Base-by-base conservation (phyloP, 768 basidiomycete species). In the Hygrocybe punicea region DNA sequence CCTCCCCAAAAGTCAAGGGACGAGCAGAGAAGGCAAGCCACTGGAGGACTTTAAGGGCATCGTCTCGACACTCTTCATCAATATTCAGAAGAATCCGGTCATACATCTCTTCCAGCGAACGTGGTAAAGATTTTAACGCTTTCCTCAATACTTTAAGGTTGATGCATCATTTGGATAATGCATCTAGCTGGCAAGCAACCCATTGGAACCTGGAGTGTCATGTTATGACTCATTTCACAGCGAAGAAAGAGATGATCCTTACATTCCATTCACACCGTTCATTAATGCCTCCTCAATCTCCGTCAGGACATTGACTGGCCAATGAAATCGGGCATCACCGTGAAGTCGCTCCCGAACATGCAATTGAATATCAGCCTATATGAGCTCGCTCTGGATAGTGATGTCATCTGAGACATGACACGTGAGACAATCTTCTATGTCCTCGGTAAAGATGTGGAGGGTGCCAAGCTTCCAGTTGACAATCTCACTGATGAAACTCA, bases 381-480 rank as follows among this genome's bases (percentile, higher is more conserved):
- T 25, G 16, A 36, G 25, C 7, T 55, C 57, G 11, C 16, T 16
- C 14, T 19, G 7, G 9, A 40, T 21, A 25, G 42, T n/a, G 42
- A 56, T 36, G 7, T 47, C 16, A 13, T 55, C 16, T 9, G 35
- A 5, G 48, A 54, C 47, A 17, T 34, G 40, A 24, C 8, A 37
- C 24, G 19, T 0, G 16, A 17, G 14, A 33, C 48, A 23, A 34
- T 47, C 51, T 34, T 19, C 55, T 53, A n/a, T n/a, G n/a, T 46
- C 53, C 54, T 54, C n/a, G n/a, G n/a, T n/a, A n/a, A n/a, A n/a
- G 29, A 51, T 59, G 16, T 58, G 29, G 0, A 61, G 54, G 19
- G 21, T 2, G 17, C 57, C 49, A 40, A 63, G 44, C 42, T 55
- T 17, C 25, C 19, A 51, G 8, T 39, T 58, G 51, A 6, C n/a